These are phyloP conservation scores for Cordyceps javanica DNA, from an alignment of 2,329 filamentous ascomycete species.

Conservation along the genomic window DNA sequence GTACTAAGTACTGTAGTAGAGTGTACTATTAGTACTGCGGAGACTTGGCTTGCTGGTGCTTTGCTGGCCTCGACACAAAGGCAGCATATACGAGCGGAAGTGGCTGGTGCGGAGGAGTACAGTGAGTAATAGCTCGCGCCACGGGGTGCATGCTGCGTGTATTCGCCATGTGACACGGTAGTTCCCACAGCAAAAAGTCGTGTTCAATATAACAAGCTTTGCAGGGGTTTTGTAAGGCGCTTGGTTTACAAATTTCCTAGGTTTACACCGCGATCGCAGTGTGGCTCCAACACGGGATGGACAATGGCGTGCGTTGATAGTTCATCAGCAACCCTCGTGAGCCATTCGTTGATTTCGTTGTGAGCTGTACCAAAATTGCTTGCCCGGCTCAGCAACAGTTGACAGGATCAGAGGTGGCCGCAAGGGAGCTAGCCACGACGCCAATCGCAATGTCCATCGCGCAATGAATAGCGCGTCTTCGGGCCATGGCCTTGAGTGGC, in stretches of 20 bases:
- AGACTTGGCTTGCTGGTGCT: not conserved
- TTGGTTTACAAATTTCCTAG: not conserved
- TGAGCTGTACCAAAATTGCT: not conserved
- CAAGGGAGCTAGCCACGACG: not conserved
- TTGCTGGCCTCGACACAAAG: not conserved
- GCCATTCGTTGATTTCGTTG: not conserved
- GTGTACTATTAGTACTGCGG: too few species aligned
- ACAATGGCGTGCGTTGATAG: not conserved
- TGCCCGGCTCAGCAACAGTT: not conserved
- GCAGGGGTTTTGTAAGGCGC: not conserved
- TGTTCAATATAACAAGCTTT: not conserved
- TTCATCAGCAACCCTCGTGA: not conserved
- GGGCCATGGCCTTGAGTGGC: not conserved
- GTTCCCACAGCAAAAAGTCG: not conserved
- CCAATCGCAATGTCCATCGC: conserved; percentile 3
- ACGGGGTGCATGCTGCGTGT: not conserved
- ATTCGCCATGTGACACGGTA: not conserved
- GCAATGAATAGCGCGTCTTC: not conserved
- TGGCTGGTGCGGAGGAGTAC: not conserved
- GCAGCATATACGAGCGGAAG: conserved; percentile 7
- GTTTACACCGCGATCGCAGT: not conserved
- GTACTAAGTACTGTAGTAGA: too few species aligned
- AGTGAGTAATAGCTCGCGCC: not conserved
- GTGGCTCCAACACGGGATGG: not conserved
- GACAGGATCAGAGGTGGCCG: not conserved